A percentile compares a stretch with the other conserved stretches of the same genome.
These are phyloP conservation scores for Candida adriatica DNA, from an alignment of 805 yeast genomes.

Conservation along the genomic window DNA sequence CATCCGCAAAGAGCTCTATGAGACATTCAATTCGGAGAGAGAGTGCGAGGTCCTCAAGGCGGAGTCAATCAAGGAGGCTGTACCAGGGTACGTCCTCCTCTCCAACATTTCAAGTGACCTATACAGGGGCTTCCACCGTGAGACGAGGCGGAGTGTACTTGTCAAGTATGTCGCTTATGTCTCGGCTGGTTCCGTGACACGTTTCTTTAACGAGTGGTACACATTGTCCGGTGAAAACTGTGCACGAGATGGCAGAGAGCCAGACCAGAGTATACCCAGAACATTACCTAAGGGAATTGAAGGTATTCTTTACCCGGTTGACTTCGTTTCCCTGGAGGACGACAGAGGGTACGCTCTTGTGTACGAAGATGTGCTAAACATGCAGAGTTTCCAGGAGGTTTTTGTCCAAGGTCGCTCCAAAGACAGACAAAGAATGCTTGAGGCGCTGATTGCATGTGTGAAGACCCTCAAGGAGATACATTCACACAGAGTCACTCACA, in stretches of 20 bases:
- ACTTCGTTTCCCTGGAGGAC: conserved; percentile 9
- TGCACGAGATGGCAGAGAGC: background rate
- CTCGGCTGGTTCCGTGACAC: conserved; percentile 16
- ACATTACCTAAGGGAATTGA: conserved; percentile 12
- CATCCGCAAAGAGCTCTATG: conserved; percentile 12
- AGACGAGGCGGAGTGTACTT: conserved; percentile 13
- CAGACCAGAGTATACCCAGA: conserved; percentile 3
- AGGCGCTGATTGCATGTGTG: conserved; percentile 18
- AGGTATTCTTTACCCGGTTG: conserved; percentile 17
- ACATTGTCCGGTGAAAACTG: conserved; percentile 13
- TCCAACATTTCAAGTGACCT: conserved; percentile 17
- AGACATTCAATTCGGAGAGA: conserved; percentile 9
- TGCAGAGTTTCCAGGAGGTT: conserved; percentile 13
- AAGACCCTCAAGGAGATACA: conserved; percentile 29
- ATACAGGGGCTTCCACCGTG: conserved; percentile 16
- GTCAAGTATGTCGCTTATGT: conserved; percentile 13
- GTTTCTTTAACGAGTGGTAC: conserved; percentile 21
- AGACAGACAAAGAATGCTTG: conserved; percentile 16
- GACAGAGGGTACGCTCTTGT: conserved; percentile 14
- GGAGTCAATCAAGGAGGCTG: conserved; percentile 6
- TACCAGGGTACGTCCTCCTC: conserved; percentile 15
- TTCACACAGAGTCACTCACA: conserved; percentile 37
- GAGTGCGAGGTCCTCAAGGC: conserved; percentile 3
- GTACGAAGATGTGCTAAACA: conserved; percentile 15
- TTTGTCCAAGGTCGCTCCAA: conserved; percentile 7